A percentile compares a stretch with the other conserved stretches of the same genome.
phyloP scores from a whole-genome alignment of 2,329 filamentous ascomycete species.

The Didymella glomerata region DNA sequence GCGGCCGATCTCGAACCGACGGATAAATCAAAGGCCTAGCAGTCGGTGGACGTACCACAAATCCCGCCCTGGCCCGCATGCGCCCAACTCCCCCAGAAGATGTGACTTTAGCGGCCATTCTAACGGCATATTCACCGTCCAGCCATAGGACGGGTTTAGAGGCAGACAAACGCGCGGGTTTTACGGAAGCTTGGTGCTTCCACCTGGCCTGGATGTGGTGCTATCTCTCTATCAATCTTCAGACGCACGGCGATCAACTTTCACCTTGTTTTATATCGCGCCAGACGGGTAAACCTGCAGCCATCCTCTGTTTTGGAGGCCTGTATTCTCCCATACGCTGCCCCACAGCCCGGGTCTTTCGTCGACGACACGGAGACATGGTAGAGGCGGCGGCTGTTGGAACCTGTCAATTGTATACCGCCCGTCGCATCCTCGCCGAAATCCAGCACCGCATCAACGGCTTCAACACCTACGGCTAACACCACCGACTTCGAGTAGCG shows the following conservation, averaged over 20 bases:
- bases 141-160: slow-evolving; percentile 50
- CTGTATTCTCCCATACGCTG: slow-evolving; percentile 37
- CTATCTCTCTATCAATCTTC: slow-evolving; percentile 47
- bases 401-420: slow-evolving; percentile 48
- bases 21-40: slow-evolving; percentile 43
- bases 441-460: slow-evolving; percentile 53
- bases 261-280: slow-evolving; percentile 41
- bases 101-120: slow-evolving; percentile 34
- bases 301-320: slow-evolving; percentile 34
- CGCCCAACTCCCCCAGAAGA: slow-evolving; percentile 38
- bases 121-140: slow-evolving; percentile 51
- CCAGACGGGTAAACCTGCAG: slow-evolving; percentile 33
- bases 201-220: slow-evolving; percentile 42
- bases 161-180: slow-evolving; percentile 42
- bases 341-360: slow-evolving; percentile 35
- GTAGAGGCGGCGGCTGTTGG: slow-evolving; percentile 44
- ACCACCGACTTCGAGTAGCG: slow-evolving; percentile 20
- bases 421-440: slow-evolving; percentile 52
- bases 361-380: slow-evolving; percentile 47
- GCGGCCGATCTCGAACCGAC: slow-evolving; percentile 31
- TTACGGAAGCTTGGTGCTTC: slow-evolving; percentile 45
- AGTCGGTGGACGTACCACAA: slow-evolving; percentile 32
- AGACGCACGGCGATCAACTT: slow-evolving; percentile 44
- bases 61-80: slow-evolving; percentile 36
- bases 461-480: slow-evolving; percentile 54